phyloP scores from a whole-genome alignment of 2,329 filamentous ascomycete genomes.

The Paecilomyces formosus region DNA sequence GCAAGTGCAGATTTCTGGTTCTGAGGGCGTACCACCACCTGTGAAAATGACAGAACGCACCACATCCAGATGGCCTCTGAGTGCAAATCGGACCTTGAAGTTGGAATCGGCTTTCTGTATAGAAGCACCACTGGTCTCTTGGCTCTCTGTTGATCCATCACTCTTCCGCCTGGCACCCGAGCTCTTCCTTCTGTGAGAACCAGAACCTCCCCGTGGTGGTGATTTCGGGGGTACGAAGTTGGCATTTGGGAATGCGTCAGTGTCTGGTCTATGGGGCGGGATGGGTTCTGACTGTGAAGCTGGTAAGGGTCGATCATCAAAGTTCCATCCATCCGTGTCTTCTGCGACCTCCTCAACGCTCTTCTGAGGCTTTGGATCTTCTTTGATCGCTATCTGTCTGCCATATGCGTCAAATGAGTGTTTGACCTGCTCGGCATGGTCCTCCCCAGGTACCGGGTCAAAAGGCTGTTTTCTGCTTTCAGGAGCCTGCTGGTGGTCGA shows the following conservation, averaged over 20 bases:
- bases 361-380: conserved; percentile 38
- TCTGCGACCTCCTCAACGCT: conserved; percentile 37
- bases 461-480: conserved; percentile 44
- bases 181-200: conserved; percentile 70
- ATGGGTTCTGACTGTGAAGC: conserved; percentile 34
- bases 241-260: conserved; percentile 76
- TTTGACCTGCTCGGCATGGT: conserved; percentile 50
- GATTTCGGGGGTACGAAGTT: conserved; percentile 73
- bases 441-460: conserved; percentile 39
- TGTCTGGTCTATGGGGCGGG: conserved; percentile 65
- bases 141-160: conserved; percentile 57
- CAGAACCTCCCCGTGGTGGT: conserved; percentile 57
- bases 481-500: conserved; percentile 41
- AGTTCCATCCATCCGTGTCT: conserved; percentile 81
- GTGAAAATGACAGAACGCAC: conserved; percentile 95
- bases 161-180: conserved; percentile 63
- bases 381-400: conserved; percentile 40
- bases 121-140: conserved; percentile 33
- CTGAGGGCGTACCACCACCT: conserved; percentile 86
- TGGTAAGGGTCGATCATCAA: conserved; percentile 66
- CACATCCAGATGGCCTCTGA: conserved; percentile 87
- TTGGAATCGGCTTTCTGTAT: conserved; percentile 59
- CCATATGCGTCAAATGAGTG: conserved; percentile 54
- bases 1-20: conserved; percentile 93
- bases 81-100: conserved; percentile 88